phyloP scores from a whole-genome alignment of 192 early-diverging fungal species.

The Linnemannia zychae region DNA sequence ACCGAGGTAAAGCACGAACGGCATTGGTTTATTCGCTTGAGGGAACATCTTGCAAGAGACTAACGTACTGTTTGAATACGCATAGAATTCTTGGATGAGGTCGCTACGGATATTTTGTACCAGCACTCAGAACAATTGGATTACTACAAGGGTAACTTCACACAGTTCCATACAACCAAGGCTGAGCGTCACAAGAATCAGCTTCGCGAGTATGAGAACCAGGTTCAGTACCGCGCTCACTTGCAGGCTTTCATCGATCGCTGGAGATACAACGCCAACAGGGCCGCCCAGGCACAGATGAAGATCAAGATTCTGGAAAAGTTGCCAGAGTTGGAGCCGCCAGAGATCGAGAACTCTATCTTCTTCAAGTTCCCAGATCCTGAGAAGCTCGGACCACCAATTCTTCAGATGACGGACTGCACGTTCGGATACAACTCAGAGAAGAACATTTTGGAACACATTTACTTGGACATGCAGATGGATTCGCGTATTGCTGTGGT shows the following conservation, averaged over 20 bases:
- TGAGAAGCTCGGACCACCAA: conserved; percentile 95
- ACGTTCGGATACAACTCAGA: conserved; percentile 89
- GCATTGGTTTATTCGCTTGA: not conserved
- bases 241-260: conserved; percentile 98
- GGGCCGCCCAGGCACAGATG: conserved; percentile 95
- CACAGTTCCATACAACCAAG: conserved; percentile 89
- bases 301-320: conserved; percentile 99
- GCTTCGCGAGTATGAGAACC: conserved; percentile 95
- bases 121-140: conserved; percentile 94
- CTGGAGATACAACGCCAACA: conserved; percentile 99
- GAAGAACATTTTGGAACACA: conserved; percentile 83
- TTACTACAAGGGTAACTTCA: conserved; percentile 96
- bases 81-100: conserved; percentile 94
- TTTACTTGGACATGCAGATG: conserved; percentile 96
- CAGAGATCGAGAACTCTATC: conserved; percentile 81
- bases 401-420: conserved; percentile 95
- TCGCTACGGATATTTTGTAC: conserved; percentile 97
- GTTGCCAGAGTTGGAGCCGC: conserved; percentile 90
- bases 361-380: conserved; percentile 95
- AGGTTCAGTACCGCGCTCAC: conserved; percentile 93
- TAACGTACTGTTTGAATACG: not conserved
- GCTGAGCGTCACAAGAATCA: conserved; percentile 93
- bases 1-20: conserved; percentile 69
- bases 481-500: conserved; percentile 98
- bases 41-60: not conserved